phyloP scores from a whole-genome alignment of 2,329 filamentous ascomycete genomes.

The Pestalotiopsis sp. region DNA sequence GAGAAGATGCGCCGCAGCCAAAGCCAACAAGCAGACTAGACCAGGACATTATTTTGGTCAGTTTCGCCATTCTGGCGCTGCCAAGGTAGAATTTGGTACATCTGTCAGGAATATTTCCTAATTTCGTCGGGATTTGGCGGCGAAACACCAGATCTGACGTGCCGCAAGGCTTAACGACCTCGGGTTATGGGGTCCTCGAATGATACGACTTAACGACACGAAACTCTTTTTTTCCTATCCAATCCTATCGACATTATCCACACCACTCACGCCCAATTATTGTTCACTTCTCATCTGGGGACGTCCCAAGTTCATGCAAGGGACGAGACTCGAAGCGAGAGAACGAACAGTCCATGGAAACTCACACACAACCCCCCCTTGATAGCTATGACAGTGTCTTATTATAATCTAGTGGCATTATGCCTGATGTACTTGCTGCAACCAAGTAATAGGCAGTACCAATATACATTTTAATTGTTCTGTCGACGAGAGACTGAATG shows the following conservation, averaged over 20 bases:
- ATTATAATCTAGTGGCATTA: background rate
- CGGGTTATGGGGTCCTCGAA: conserved; percentile 41
- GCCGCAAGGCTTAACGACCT: conserved; percentile 61
- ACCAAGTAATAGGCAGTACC: background rate
- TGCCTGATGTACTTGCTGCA: background rate
- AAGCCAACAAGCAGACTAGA: conserved; percentile 59
- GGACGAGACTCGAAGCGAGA: background rate
- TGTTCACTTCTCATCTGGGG: background rate
- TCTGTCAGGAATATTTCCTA: conserved; percentile 38
- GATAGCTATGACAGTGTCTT: background rate
- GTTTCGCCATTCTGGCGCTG: conserved; percentile 15
- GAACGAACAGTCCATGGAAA: conserved; percentile 3
- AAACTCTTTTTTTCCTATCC: conserved; percentile 24
- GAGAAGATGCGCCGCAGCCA: conserved; percentile 99
- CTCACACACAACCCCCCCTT: too few species aligned
- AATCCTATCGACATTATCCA: conserved; percentile 14
- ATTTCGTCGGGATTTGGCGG: conserved; percentile 52
- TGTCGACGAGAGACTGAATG: too few species aligned
- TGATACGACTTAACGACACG: conserved; percentile 47
- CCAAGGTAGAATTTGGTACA: conserved; percentile 34
- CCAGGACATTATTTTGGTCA: background rate
- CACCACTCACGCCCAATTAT: background rate
- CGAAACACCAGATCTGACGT: conserved; percentile 62
- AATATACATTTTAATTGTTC: background rate
- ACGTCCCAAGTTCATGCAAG: background rate